Conservation (phyloP, 192 early-diverging fungal species). For the Thoreauomyces humboldtii region DNA sequence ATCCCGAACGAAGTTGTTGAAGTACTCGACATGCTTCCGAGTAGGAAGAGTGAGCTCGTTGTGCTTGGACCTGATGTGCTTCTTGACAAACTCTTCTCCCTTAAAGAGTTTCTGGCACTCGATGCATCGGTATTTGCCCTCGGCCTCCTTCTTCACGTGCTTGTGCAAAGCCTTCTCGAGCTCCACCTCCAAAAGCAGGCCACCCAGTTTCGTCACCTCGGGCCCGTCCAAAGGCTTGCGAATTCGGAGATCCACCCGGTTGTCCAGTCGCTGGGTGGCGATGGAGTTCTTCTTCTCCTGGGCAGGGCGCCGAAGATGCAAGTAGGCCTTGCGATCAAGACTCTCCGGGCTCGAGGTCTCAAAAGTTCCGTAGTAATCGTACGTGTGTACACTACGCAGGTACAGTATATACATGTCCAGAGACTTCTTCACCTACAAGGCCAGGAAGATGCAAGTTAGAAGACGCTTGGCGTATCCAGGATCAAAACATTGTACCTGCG, state of each 20-base stretch:
- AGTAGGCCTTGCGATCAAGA: constrained; percentile 72
- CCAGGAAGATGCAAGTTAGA: no score
- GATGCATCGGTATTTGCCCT: constrained; percentile 85
- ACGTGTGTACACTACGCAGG: constrained; percentile 85
- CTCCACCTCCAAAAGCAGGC: constrained; percentile 35
- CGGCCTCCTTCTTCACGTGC: constrained; percentile 64
- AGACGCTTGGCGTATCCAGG: no score
- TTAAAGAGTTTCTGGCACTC: constrained; percentile 91
- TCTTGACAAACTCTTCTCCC: constrained; percentile 88
- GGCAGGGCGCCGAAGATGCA: constrained; percentile 32
- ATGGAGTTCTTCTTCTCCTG: constrained; percentile 27
- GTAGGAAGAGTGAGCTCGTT: constrained; percentile 51
- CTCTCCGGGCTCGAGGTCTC: constrained; percentile 81
- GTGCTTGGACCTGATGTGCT: constrained; percentile 92
- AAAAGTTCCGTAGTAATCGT: constrained; percentile 88
- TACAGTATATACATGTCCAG: constrained; percentile 87
- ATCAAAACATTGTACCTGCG: no score
- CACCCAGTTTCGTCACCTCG: constrained; percentile 36
- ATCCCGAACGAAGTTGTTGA: constrained; percentile 88
- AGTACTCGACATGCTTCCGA: constrained; percentile 47
- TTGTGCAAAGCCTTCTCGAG: constrained; percentile 50
- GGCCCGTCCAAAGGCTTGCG: constrained; percentile 19
- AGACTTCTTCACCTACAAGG: constrained; percentile 32
- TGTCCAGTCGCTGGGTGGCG: constrained; percentile 36
- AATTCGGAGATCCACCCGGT: constrained; percentile 53